These are phyloP conservation scores for Globisporangium megalacanthum DNA, from an alignment of 352 stramenopile species.

Conservation along the genomic window DNA sequence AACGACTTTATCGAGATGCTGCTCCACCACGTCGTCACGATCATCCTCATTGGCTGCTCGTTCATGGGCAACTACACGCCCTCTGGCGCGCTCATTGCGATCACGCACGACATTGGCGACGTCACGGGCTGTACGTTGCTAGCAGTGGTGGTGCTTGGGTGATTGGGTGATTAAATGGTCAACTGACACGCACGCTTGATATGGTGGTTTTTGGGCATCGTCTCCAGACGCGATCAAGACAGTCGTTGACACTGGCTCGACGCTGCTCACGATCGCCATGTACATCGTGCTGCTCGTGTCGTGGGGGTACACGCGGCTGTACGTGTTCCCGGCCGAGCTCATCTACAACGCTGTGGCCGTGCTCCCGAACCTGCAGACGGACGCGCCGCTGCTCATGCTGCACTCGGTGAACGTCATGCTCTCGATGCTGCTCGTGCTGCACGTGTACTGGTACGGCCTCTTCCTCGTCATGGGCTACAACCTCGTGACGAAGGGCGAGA, in stretches of 20 bases:
- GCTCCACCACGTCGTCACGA: conserved; percentile 46
- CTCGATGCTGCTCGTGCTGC: conserved; percentile 31
- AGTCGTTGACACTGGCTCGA: conserved; percentile 47
- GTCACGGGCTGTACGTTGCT: conserved; percentile 38
- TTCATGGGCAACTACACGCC: conserved; percentile 45
- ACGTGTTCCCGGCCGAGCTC: conserved; percentile 29
- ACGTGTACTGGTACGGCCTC: conserved; percentile 37
- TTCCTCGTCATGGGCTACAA: conserved; percentile 47
- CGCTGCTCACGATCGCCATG: conserved; percentile 25
- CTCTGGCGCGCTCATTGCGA: conserved; percentile 37
- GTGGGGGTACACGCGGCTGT: conserved; percentile 33
- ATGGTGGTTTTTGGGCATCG: neutral
- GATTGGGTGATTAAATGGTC: no score
- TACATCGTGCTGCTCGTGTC: conserved; percentile 29
- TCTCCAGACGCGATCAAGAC: conserved; percentile 58
- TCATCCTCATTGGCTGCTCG: conserved; percentile 42
- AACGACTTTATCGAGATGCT: conserved; percentile 63
- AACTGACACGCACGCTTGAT: no score
- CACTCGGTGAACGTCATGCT: conserved; percentile 32
- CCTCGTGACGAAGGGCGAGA: conserved; percentile 30
- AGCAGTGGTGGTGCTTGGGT: neutral
- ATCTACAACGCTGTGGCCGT: conserved; percentile 29
- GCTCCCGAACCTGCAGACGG: conserved; percentile 24
- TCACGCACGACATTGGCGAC: conserved; percentile 50
- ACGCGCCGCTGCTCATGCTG: conserved; percentile 22